These are phyloP conservation scores for Alternaria sp. DNA, from an alignment of 2,329 filamentous ascomycete genomes.

Conservation along the genomic window DNA sequence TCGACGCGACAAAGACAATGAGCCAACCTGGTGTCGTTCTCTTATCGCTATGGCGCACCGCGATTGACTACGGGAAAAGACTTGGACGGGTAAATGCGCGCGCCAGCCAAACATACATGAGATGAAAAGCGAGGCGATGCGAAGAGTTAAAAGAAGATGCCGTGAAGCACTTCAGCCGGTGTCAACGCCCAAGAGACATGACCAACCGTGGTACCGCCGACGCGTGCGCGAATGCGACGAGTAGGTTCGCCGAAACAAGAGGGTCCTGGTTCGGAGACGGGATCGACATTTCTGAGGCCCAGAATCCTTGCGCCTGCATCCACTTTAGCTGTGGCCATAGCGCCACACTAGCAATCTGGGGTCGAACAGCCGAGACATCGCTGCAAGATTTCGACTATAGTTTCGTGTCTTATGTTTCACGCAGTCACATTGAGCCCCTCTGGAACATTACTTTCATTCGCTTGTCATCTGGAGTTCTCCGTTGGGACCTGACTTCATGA, in stretches of 20 bases:
- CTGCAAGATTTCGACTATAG: conserved; percentile 1
- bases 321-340: conserved; percentile 20
- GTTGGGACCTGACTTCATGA: neutral
- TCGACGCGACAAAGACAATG: neutral
- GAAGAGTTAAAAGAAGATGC: neutral
- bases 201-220: conserved; percentile 14
- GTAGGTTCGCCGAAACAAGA: conserved; percentile 28
- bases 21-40: neutral
- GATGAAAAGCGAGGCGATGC: neutral
- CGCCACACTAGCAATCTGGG: conserved; percentile 16
- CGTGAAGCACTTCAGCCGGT: conserved; percentile 5
- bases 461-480: neutral
- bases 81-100: neutral
- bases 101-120: neutral
- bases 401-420: conserved; percentile 13
- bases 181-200: conserved; percentile 13
- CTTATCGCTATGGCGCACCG: conserved; percentile 2
- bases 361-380: conserved; percentile 16
- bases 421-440: neutral
- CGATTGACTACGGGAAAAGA: neutral
- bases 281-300: conserved; percentile 24
- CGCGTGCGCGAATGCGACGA: conserved; percentile 20
- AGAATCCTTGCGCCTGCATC: conserved; percentile 9
- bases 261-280: conserved; percentile 16
- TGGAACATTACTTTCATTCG: neutral